A percentile compares a stretch with the other conserved stretches of the same genome.
These are phyloP conservation scores for Leucosporidium scottii DNA, from an alignment of 768 basidiomycete species.

Conservation along the genomic window DNA sequence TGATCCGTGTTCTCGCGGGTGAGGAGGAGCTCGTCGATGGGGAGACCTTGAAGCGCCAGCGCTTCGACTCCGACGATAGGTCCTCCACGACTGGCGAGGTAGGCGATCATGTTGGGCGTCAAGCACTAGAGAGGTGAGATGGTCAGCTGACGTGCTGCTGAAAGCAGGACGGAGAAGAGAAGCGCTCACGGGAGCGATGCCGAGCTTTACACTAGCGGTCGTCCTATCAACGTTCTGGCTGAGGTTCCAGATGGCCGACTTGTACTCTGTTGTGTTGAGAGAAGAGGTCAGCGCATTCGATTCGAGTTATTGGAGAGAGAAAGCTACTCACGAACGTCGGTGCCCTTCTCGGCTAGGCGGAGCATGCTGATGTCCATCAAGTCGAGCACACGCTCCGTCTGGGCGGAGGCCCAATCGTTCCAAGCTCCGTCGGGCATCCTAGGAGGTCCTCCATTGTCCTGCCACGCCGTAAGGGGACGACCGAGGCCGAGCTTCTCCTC, in stretches of 20 bases:
- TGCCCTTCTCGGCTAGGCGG: conserved; percentile 67
- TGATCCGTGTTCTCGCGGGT: conserved; percentile 92
- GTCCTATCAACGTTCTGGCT: conserved; percentile 94
- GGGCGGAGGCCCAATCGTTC: conserved; percentile 86
- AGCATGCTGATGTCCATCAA: conserved; percentile 85
- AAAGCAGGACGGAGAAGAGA: background rate
- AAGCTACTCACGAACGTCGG: conserved; percentile 59
- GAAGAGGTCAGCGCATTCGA: too few relatives aligned
- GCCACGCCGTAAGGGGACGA: conserved; percentile 81
- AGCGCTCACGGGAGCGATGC: conserved; percentile 53
- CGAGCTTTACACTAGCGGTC: conserved; percentile 68
- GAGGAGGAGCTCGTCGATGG: conserved; percentile 80
- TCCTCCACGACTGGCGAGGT: conserved; percentile 89
- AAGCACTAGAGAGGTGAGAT: conserved; percentile 52
- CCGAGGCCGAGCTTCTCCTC: conserved; percentile 76
- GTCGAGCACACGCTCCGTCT: conserved; percentile 93
- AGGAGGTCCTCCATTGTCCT: conserved; percentile 61
- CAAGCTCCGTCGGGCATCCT: conserved; percentile 83
- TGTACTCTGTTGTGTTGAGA: conserved; percentile 13
- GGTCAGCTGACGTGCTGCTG: background rate
- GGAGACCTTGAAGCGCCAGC: conserved; percentile 86
- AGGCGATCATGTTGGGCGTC: conserved; percentile 94
- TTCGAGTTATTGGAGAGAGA: background rate
- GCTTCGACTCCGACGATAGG: conserved; percentile 93
- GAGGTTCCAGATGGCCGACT: conserved; percentile 74